Evolutionary conservation across 2,329 filamentous ascomycete species (phyloP), one percentile per base, ranked within the genome.

Genomic region (Pseudogymnoascus sp.): DNA sequence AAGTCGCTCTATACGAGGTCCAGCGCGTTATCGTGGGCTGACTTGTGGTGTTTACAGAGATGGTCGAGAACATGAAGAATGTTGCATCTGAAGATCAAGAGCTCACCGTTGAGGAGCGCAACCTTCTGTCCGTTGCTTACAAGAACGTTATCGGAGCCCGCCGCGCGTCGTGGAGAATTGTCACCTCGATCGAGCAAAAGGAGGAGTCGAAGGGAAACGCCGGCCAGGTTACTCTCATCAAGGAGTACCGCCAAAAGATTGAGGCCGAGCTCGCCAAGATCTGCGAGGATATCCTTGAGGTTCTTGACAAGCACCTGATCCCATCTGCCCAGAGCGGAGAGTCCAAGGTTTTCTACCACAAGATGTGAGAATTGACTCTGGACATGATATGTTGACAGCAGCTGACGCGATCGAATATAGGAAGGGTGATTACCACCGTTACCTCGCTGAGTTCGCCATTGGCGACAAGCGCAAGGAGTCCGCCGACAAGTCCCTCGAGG

Each of bases 281-380:
- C 80, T 97, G 93, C 87, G 88, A 97, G 82, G 93, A 97, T 82
- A 91, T 97, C 72, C 89, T 97, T 72, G 89, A 96, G 74, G 93
- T 97, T 72, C 85, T 97, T 70, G 93, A 97, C 78, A 84, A 96
- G 75, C 88, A 87, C 76, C 84, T 97, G 75, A 97, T 97, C 76
- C 93, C 93, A 79, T 93, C 95, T 80, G 93, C 93, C 76, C 89
- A 95, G 80, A 89, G 91, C 70, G 93, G 93, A 82, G 93, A 97
- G 85, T 96, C 92, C 78, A 97, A 97, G 88, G 93, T 97, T 77
- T 97, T 97, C 81, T 97, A 97, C 84, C 93, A 97, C 89, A 97
- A 97, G 88, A 97, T 97, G 93, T 97, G 82, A 73, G 90, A 84
- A 18, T 34, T 34, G 25, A 34, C 46, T 18, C 25, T 12, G 46